Percentiles rank a stretch among this genome's conserved stretches.
phyloP scores from a whole-genome alignment of 768 basidiomycete species.

The Mycena haematopus region DNA sequence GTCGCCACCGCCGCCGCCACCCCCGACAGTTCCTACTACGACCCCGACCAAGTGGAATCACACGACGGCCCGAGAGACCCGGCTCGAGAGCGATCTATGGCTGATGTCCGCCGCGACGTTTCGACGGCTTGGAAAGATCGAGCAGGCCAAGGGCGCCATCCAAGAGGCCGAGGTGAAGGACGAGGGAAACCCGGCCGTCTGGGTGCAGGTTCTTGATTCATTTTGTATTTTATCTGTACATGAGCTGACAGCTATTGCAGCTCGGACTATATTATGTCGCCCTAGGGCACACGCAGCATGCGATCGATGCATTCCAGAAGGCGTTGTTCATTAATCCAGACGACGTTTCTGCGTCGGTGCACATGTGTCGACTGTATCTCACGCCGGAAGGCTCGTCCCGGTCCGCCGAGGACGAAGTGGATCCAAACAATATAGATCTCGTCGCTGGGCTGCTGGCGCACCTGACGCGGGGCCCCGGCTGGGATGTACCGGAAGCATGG shows the following conservation, averaged over 20 bases:
- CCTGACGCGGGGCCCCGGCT: slow-evolving; percentile 79
- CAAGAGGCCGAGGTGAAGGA: slow-evolving; percentile 94
- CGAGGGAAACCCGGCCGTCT: slow-evolving; percentile 86
- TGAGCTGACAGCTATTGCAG: not conserved
- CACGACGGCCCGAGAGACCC: slow-evolving; percentile 61
- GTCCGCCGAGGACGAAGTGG: slow-evolving; percentile 26
- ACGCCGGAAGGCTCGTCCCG: slow-evolving; percentile 34
- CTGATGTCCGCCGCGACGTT: slow-evolving; percentile 94
- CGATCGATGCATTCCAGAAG: slow-evolving; percentile 82
- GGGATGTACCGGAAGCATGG: slow-evolving; percentile 96
- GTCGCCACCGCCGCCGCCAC: slow-evolving; percentile 55
- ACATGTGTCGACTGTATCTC: slow-evolving; percentile 81
- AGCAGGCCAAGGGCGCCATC: slow-evolving; percentile 89
- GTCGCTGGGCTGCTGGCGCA: slow-evolving; percentile 83
- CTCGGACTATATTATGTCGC: slow-evolving; percentile 62
- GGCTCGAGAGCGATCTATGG: slow-evolving; percentile 88
- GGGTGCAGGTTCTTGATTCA: slow-evolving; percentile 80
- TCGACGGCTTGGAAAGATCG: slow-evolving; percentile 85
- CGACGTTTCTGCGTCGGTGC: slow-evolving; percentile 77
- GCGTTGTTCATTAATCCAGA: slow-evolving; percentile 87
- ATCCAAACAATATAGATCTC: slow-evolving; percentile 67
- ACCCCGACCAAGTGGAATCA: slow-evolving; percentile 45
- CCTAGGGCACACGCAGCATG: slow-evolving; percentile 61
- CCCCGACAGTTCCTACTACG: slow-evolving; percentile 39
- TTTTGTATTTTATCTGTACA: not conserved